Evolutionary conservation across 2,329 filamentous ascomycete genomes (phyloP).

Genomic region (Alternaria sp.): DNA sequence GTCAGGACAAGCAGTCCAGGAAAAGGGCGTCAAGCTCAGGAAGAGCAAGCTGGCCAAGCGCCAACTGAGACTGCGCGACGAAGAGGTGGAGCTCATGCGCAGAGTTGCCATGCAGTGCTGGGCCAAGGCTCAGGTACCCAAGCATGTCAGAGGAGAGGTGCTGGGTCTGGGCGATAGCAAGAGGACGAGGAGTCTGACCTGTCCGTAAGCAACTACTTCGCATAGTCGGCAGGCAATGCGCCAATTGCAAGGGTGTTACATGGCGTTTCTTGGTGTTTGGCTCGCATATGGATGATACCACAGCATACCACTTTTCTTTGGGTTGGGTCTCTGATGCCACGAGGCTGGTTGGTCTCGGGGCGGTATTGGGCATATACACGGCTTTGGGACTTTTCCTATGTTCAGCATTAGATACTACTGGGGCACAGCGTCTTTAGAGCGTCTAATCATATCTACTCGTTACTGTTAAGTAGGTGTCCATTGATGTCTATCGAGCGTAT

Average conservation of each 20-base stretch:
- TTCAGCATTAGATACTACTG: constrained; percentile 10
- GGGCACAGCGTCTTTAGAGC: not conserved
- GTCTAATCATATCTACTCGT: constrained; percentile 2
- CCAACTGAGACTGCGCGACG: constrained; percentile 54
- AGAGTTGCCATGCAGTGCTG: constrained; percentile 55
- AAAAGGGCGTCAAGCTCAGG: constrained; percentile 40
- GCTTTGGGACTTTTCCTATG: constrained; percentile 9
- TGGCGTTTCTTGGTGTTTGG: constrained; percentile 11
- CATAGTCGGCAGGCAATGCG: not conserved
- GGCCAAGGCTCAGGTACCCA: constrained; percentile 45
- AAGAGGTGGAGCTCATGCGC: constrained; percentile 55
- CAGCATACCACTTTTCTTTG: constrained; percentile 15
- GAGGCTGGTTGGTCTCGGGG: not conserved
- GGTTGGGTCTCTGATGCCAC: not conserved
- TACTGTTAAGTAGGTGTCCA: not conserved
- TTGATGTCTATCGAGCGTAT: not conserved
- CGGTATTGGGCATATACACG: not conserved
- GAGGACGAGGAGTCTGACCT: constrained; percentile 43
- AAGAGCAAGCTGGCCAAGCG: constrained; percentile 56
- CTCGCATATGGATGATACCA: constrained; percentile 24
- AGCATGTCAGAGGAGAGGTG: constrained; percentile 34
- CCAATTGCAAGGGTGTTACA: not conserved
- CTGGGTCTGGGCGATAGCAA: constrained; percentile 24
- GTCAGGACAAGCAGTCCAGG: constrained; percentile 16
- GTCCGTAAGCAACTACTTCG: constrained; percentile 28